Percentiles rank a stretch among this genome's conserved stretches.
Conservation (phyloP, 495 filamentous ascomycete genomes). For the Chaetomium cochliodes region DNA sequence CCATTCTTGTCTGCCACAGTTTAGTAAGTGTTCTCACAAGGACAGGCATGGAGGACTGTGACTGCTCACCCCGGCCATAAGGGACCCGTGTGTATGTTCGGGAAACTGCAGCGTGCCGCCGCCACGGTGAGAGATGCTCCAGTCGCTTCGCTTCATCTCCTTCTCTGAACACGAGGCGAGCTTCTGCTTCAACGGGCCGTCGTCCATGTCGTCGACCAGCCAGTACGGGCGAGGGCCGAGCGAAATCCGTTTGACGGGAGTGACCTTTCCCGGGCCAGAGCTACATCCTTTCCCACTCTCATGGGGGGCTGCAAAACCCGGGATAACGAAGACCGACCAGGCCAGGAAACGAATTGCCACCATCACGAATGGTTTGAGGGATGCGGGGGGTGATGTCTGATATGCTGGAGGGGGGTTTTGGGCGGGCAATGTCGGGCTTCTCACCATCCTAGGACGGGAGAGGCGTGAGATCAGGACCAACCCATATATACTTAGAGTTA, state of each 20-base stretch:
- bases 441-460: too few species aligned
- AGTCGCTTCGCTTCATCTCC: conserved; percentile 41
- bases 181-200: conserved; percentile 54
- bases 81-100: conserved; percentile 56
- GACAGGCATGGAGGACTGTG: neutral
- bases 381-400: neutral
- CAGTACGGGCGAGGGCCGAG: conserved; percentile 60
- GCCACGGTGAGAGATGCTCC: conserved; percentile 59
- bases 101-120: conserved; percentile 59
- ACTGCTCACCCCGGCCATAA: conserved; percentile 46
- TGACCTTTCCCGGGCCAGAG: conserved; percentile 18
- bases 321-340: neutral
- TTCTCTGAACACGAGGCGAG: conserved; percentile 54
- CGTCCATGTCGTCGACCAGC: conserved; percentile 59
- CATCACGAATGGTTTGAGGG: neutral
- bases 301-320: conserved; percentile 28
- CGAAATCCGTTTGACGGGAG: conserved; percentile 41
- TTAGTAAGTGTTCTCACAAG: neutral
- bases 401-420: neutral
- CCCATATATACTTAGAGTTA: neutral
- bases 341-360: neutral
- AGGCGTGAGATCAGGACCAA: neutral
- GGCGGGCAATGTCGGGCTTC: neutral
- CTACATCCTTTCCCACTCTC: conserved; percentile 8
- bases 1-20: conserved; percentile 48